phyloP scores from a whole-genome alignment of 2,329 filamentous ascomycete genomes.

The Colletotrichum chrysophilum region DNA sequence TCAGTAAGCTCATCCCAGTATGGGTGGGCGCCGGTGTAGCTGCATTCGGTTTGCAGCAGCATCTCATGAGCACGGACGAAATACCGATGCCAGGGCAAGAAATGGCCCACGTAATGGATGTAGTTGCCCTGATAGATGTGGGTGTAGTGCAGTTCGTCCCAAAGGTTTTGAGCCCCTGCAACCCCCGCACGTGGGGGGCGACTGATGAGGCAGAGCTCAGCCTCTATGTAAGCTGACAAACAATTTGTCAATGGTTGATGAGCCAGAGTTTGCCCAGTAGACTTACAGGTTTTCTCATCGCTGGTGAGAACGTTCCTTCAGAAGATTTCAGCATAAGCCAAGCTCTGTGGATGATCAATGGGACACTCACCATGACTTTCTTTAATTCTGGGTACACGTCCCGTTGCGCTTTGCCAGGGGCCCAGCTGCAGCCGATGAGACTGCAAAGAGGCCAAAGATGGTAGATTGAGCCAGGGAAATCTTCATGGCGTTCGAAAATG shows the following conservation, averaged over 20 bases:
- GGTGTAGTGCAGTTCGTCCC: not conserved
- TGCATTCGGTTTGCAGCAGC: not conserved
- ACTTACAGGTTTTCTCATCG: not conserved
- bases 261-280: not conserved
- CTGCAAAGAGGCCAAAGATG: accelerated
- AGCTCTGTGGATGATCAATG: not conserved
- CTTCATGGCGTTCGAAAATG: not conserved
- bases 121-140: not conserved
- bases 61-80: not conserved
- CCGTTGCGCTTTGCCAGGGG: not conserved
- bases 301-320: not conserved
- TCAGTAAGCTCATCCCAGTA: not conserved
- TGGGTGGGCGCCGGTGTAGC: not conserved
- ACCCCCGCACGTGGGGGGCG: not conserved
- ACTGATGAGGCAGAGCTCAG: not conserved
- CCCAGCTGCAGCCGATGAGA: not conserved
- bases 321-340: not conserved
- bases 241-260: not conserved
- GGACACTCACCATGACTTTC: not conserved
- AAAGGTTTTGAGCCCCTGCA: not conserved
- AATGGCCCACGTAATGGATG: not conserved
- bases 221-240: not conserved
- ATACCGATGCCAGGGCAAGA: not conserved
- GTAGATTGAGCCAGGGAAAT: accelerated
- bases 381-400: not conserved